A percentile compares a stretch with the other conserved stretches of the same genome.
These are phyloP conservation scores for Tetrapisispora taiwanensis DNA, from an alignment of 805 yeast species.

Conservation along the genomic window DNA sequence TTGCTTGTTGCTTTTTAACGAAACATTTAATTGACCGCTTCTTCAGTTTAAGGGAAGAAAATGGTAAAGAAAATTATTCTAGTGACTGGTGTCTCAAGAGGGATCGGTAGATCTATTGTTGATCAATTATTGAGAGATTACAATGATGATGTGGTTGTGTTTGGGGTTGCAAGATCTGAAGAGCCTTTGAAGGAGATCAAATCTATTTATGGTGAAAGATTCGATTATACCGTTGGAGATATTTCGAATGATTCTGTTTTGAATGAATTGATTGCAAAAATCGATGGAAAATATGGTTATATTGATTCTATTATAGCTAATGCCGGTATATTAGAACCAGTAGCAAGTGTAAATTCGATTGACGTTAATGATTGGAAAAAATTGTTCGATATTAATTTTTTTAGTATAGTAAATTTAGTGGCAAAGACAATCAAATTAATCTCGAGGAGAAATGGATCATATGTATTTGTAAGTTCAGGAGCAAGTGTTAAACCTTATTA, in stretches of 20 bases:
- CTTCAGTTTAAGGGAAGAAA: too few species aligned
- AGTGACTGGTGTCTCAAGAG: slow-evolving; percentile 58
- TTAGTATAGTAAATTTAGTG: slow-evolving; percentile 58
- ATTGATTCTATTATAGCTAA: slow-evolving; percentile 62
- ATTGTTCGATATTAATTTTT: slow-evolving; percentile 67
- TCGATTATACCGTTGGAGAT: slow-evolving; percentile 50
- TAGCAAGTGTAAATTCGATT: slow-evolving; percentile 35
- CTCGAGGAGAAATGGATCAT: slow-evolving; percentile 43
- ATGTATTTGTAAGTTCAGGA: slow-evolving; percentile 82
- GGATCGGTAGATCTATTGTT: slow-evolving; percentile 76
- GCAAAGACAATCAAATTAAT: slow-evolving; percentile 47
- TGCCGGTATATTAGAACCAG: slow-evolving; percentile 81
- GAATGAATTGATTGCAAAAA: slow-evolving; percentile 33
- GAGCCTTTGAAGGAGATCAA: slow-evolving; percentile 37
- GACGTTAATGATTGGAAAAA: slow-evolving; percentile 48
- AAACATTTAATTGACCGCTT: too few species aligned
- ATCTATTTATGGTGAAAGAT: slow-evolving; percentile 39
- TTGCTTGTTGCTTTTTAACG: too few species aligned
- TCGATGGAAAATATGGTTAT: slow-evolving; percentile 42
- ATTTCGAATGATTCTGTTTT: slow-evolving; percentile 34
- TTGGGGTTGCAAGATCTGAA: slow-evolving; percentile 54
- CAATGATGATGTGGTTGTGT: slow-evolving; percentile 42
- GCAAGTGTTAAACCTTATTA: slow-evolving; percentile 47
- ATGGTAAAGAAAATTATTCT: slow-evolving; percentile 30
- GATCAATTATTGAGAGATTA: slow-evolving; percentile 34